Evolutionary conservation across 108 stramenopile species (phyloP).

Genomic region (Epithemia pelagica): DNA sequence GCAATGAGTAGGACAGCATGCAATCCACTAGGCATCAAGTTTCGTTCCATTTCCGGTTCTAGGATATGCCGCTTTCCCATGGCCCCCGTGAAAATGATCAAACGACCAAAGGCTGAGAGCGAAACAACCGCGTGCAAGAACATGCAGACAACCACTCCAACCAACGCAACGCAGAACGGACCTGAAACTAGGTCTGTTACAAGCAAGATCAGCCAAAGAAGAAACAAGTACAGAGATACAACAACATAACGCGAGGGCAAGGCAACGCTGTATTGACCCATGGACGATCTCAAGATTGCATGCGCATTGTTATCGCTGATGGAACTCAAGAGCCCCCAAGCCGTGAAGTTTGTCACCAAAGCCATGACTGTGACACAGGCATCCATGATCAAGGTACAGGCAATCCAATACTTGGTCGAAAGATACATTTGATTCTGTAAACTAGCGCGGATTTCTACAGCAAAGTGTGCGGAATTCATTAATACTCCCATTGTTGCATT

Average conservation of each 20-base stretch:
- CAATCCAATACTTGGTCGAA: constrained; percentile 31
- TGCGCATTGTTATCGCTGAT: constrained; percentile 42
- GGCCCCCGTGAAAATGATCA: constrained; percentile 45
- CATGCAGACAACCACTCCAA: constrained; percentile 11
- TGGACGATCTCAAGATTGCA: constrained; percentile 27
- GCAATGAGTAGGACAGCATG: constrained; percentile 29
- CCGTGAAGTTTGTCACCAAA: constrained; percentile 38
- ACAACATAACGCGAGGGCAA: constrained; percentile 33
- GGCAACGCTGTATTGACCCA: constrained; percentile 37
- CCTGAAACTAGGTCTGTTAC: constrained; percentile 19
- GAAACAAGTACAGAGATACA: constrained; percentile 29
- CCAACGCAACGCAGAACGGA: constrained; percentile 1
- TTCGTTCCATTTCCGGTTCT: constrained; percentile 23
- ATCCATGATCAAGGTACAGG: constrained; percentile 24
- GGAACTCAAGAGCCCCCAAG: constrained; percentile 43
- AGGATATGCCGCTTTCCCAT: constrained; percentile 36
- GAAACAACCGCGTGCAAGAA: constrained; percentile 31
- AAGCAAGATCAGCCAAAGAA: constrained; percentile 37
- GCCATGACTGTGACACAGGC: constrained; percentile 30
- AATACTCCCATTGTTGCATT: constrained; percentile 25
- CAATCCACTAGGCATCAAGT: constrained; percentile 34
- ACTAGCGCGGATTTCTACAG: constrained; percentile 17
- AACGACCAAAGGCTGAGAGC: constrained; percentile 37
- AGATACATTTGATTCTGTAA: constrained; percentile 8
- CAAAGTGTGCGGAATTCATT: constrained; percentile 22